Percentiles rank a stretch among this genome's conserved stretches.
Conservation (phyloP, 768 basidiomycete species). For the Fomitopsis pulvina region DNA sequence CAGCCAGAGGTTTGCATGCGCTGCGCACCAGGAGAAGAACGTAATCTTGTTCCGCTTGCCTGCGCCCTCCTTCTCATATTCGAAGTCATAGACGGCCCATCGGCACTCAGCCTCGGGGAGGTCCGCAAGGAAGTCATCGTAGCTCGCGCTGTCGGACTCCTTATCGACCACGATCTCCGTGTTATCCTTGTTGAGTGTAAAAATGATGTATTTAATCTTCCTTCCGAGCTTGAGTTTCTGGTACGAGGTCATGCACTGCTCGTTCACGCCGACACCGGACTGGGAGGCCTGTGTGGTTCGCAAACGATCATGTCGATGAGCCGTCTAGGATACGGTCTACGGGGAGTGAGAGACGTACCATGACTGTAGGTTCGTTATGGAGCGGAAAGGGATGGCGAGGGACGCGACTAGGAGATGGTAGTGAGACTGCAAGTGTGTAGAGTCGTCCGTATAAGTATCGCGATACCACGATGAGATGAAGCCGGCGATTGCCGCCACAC, state of each 20-base stretch:
- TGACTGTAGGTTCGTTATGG: constrained; percentile 4
- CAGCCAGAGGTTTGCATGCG: constrained; percentile 12
- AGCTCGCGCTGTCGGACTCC: constrained; percentile 40
- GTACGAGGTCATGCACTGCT: constrained; percentile 51
- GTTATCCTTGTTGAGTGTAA: constrained; percentile 48
- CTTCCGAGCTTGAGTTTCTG: constrained; percentile 71
- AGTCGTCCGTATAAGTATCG: constrained; percentile 18
- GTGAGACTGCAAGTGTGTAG: constrained; percentile 4
- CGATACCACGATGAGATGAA: constrained; percentile 18
- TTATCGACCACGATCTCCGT: constrained; percentile 80
- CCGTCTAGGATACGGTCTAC: not conserved
- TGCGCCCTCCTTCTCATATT: constrained; percentile 59
- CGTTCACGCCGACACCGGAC: constrained; percentile 61
- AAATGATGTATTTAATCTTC: constrained; percentile 82
- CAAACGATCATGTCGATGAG: not conserved
- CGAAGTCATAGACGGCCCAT: constrained; percentile 93
- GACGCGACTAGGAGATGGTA: not conserved
- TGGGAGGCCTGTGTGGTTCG: not conserved
- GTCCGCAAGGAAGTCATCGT: constrained; percentile 67
- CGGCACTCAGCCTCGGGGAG: constrained; percentile 72
- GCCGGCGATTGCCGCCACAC: constrained; percentile 25
- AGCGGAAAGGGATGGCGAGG: not conserved
- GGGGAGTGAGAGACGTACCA: constrained; percentile 11
- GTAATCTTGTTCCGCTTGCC: constrained; percentile 83
- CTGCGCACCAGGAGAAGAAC: constrained; percentile 85